phyloP scores from a whole-genome alignment of 169 alveolate genomes.

The Plasmodium sp. region DNA sequence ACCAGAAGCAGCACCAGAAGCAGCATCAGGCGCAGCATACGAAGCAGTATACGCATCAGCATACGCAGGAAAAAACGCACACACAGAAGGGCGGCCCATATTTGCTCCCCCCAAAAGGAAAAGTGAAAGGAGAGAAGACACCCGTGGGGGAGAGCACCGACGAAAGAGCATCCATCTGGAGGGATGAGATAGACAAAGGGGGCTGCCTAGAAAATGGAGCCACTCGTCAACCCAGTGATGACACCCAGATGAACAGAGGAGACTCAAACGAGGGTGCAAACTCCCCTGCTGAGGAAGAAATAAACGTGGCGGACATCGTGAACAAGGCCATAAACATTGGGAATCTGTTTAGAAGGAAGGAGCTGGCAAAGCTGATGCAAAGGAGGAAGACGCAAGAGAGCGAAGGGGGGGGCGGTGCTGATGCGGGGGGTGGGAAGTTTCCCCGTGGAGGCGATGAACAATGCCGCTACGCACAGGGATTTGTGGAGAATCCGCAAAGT shows the following conservation, averaged over 20 bases:
- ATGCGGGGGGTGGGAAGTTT: neutral
- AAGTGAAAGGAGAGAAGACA: neutral
- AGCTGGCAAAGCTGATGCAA: constrained; percentile 9
- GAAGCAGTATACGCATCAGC: too few species aligned
- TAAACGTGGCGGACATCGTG: constrained; percentile 22
- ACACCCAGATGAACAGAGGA: neutral
- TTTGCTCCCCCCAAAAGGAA: neutral
- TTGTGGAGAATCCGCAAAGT: neutral
- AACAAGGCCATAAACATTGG: constrained; percentile 61
- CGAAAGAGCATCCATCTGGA: neutral
- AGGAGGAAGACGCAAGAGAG: neutral
- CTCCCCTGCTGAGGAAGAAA: neutral
- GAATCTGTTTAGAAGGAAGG: constrained; percentile 14
- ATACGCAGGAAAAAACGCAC: neutral
- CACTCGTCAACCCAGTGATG: neutral
- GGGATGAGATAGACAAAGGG: neutral
- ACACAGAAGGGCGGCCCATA: neutral
- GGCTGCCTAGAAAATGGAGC: neutral
- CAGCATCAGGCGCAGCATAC: neutral
- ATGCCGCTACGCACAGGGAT: neutral
- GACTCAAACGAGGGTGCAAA: neutral
- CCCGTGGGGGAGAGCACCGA: neutral
- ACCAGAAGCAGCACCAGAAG: neutral
- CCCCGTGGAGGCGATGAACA: neutral
- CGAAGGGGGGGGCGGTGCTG: neutral